Evolutionary conservation across 2,329 filamentous ascomycete species (phyloP).

Genomic region (Madurella fahalii): DNA sequence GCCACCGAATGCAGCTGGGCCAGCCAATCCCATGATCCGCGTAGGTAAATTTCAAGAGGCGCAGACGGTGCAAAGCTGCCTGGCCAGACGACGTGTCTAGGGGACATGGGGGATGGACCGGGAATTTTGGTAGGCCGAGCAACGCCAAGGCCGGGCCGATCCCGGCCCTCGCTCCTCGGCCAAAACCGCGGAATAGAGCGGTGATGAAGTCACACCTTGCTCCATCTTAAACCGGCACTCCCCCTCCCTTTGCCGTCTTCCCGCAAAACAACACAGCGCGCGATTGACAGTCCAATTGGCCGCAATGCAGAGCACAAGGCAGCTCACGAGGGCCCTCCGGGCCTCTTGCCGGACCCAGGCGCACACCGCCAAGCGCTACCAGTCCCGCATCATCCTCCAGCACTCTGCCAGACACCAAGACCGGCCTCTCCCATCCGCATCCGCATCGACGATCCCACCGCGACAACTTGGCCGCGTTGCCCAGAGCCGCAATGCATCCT

Average conservation of each 20-base stretch:
- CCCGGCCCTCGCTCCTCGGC: slow-evolving; percentile 15
- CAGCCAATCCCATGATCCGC: not conserved
- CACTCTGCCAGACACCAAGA: not conserved
- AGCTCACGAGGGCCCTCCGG: slow-evolving; percentile 18
- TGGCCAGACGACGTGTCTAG: not conserved
- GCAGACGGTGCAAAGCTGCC: no score
- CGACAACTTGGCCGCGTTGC: not conserved
- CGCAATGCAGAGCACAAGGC: slow-evolving; percentile 23
- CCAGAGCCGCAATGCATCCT: slow-evolving; percentile 24
- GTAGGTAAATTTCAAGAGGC: not conserved
- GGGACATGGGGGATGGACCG: not conserved
- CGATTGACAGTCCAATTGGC: slow-evolving; percentile 10
- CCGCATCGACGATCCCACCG: not conserved
- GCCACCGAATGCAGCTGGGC: not conserved
- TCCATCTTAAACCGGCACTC: not conserved
- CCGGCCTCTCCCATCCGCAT: not conserved
- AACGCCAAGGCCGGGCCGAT: slow-evolving; percentile 16
- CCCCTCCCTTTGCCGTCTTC: not conserved
- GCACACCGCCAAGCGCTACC: slow-evolving; percentile 13
- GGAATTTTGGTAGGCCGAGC: not conserved
- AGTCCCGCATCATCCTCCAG: not conserved
- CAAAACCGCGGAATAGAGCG: slow-evolving; percentile 10
- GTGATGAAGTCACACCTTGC: slow-evolving; percentile 9
- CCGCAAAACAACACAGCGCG: not conserved
- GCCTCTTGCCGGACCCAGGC: slow-evolving; percentile 14